Base-by-base conservation (phyloP, 768 basidiomycete species). In the Suillus alpinus region DNA sequence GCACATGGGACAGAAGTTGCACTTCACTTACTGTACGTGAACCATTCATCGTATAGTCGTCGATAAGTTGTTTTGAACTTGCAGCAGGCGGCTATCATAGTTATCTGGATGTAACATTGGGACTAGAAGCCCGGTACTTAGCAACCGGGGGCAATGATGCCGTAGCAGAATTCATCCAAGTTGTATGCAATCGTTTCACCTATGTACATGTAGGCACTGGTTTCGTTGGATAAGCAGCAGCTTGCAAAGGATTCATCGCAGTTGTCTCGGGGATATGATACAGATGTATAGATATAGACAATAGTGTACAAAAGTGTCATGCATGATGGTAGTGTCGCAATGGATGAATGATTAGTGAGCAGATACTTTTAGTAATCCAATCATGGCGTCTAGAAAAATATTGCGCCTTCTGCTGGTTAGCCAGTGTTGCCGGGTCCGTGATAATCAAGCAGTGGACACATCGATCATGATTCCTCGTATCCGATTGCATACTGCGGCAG, bases 401-500 rank as follows among this genome's bases (percentile, higher is more conserved):
- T 59, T n/a, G 55, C 26, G 59, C 59, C 56, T 58, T 31, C 29
- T 57, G 26, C 29, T 34, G 8, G 41, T 58, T 37, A 36, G 34
- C 43, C 5, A 46, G 34, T n/a, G 18, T 16, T 10, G 51, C 23
- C 37, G 37, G 23, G 23, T 62, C 29, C 37, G 31, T 36, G 52
- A 37, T 59, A 58, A 58, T 62, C 57, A 58, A 65, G 44, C 56
- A 40, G 32, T 50, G 31, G 20, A 14, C 5, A 29, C 14, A 44
- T 89, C 88, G n/a, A 86, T 79, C 80, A 91, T 81, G 70, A 92
- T 89, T 13, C 89, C 89, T 58, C 88, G 85, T 63, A 93, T 91
- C 49, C 91, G 86, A 70, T 86, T 86, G 68, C 83, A 88, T 58
- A 92, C 91, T 9, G 89, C 90, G 52, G 85, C 84, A 4, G 91